These are phyloP conservation scores for Microbotryum intermedium DNA, from an alignment of 1,284 basidiomycete species.

Conservation along the genomic window DNA sequence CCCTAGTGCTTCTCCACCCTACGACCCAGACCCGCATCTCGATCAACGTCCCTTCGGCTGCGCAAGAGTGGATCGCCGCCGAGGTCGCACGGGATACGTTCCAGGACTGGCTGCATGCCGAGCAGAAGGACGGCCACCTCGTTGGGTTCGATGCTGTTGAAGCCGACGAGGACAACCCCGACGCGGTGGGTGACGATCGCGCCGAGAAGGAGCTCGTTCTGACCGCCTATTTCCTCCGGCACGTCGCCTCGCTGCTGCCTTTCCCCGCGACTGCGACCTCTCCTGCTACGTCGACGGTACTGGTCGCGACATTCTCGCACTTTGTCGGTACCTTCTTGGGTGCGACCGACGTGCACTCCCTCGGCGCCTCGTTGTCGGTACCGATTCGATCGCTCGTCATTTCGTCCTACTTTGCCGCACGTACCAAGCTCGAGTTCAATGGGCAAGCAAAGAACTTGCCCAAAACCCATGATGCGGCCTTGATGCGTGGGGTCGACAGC, in stretches of 20 bases:
- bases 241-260: constrained; percentile 33
- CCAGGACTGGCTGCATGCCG: constrained; percentile 30
- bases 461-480: constrained; percentile 57
- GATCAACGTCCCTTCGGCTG: constrained; percentile 22
- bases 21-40: constrained; percentile 22
- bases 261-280: constrained; percentile 29
- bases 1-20: constrained; percentile 27
- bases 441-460: constrained; percentile 52
- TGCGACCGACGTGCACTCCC: constrained; percentile 62
- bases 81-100: constrained; percentile 32
- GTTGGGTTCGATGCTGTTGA: constrained; percentile 32
- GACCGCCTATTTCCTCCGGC: constrained; percentile 38
- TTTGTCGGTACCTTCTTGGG: constrained; percentile 48
- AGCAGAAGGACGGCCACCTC: constrained; percentile 23
- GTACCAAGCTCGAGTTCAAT: constrained; percentile 59
- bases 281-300: constrained; percentile 29
- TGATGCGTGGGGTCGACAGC: constrained; percentile 60
- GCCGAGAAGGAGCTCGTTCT: constrained; percentile 34
- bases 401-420: constrained; percentile 68
- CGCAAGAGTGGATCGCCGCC: constrained; percentile 29
- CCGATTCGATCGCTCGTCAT: constrained; percentile 52
- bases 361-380: constrained; percentile 64
- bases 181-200: not conserved
- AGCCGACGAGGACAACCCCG: constrained; percentile 31
- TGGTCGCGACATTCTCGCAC: constrained; percentile 43